A percentile compares a stretch with the other conserved stretches of the same genome.
These are phyloP conservation scores for Phanerodontia chrysosporium DNA, from an alignment of 768 basidiomycete species.

Conservation along the genomic window DNA sequence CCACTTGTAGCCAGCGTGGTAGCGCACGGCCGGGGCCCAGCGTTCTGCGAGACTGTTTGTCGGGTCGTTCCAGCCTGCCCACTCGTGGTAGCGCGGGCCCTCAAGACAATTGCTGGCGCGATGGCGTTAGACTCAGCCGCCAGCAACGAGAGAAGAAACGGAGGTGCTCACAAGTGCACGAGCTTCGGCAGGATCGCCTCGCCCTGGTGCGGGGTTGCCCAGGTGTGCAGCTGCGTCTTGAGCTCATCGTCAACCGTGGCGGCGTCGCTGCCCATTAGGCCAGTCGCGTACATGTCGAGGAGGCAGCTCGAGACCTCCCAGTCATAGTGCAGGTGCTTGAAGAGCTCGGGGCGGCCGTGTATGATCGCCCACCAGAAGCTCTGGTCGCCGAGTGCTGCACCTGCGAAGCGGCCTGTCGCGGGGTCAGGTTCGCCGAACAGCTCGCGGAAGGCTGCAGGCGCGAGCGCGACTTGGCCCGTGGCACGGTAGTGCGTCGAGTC, in stretches of 20 bases:
- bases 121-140: not conserved
- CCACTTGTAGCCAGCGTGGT: conserved; percentile 48
- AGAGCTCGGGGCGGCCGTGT: conserved; percentile 35
- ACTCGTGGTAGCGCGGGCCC: conserved; percentile 33
- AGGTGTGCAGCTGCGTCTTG: conserved; percentile 29
- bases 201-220: conserved; percentile 38
- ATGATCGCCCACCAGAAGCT: conserved; percentile 54
- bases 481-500: conserved; percentile 39
- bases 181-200: conserved; percentile 41
- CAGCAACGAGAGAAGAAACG: not conserved
- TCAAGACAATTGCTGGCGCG: conserved; percentile 37
- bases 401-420: conserved; percentile 33
- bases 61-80: conserved; percentile 42
- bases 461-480: conserved; percentile 28
- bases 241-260: conserved; percentile 32
- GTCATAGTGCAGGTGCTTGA: conserved; percentile 39
- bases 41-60: conserved; percentile 33
- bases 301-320: conserved; percentile 50
- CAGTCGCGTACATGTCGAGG: conserved; percentile 40
- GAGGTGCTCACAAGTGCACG: conserved; percentile 42
- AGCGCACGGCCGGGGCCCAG: conserved; percentile 40
- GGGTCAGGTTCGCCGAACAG: conserved; percentile 39
- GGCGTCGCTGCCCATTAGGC: conserved; percentile 36
- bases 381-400: conserved; percentile 46
- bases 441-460: conserved; percentile 38